Base-by-base conservation (phyloP, 148 eudicot species). In the Pouteria glomerata region DNA sequence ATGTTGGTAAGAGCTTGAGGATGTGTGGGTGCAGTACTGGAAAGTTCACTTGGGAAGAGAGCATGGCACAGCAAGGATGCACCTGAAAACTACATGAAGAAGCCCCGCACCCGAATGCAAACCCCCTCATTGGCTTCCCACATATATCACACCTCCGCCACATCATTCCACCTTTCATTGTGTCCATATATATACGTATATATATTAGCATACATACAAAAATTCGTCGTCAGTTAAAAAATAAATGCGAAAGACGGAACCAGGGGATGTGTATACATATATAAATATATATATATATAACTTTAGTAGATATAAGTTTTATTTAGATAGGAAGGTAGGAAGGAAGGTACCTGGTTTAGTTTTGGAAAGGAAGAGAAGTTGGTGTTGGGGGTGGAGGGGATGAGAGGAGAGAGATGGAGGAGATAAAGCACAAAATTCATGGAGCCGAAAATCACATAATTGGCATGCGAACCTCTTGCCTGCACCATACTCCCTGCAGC, bases 61-160 rank as follows among this genome's bases (percentile, higher is more conserved):
- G 89, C 93, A 89, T 81, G 14, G 98, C 91, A 47, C 98, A 94
- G 59, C 88, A 82, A 0, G 98, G 98, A 73, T 91, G 98, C 79
- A 94, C 76, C 71, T 91, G 93, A 80, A 87, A 94, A 78, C 79
- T 89, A 70, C 97, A n/a, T n/a, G n/a, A n/a, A n/a, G n/a, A 94
- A 0, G 85, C 88, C 24, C 81, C 78, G 86, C 98, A 94, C 65
- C 84, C 81, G 84, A 80, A 91, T 12, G 79, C 57, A 62, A 82
- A 89, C 7, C 98, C 97, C 57, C 80, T 94, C 47, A 70, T 70
- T 2, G 97, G 48, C 74, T 89, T 89, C 24, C 82, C 84, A 60
- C 98, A 94, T 1, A 94, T 80, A 30, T 89, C 88, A 66, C 98
- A 94, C 66, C 76, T 86, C 41, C 91, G 82, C 82, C 86, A 71